Percentiles rank a stretch among this genome's conserved stretches.
These are phyloP conservation scores for Syncephalis plumigaleata DNA, from an alignment of 371 early-diverging fungal species.

Conservation along the genomic window DNA sequence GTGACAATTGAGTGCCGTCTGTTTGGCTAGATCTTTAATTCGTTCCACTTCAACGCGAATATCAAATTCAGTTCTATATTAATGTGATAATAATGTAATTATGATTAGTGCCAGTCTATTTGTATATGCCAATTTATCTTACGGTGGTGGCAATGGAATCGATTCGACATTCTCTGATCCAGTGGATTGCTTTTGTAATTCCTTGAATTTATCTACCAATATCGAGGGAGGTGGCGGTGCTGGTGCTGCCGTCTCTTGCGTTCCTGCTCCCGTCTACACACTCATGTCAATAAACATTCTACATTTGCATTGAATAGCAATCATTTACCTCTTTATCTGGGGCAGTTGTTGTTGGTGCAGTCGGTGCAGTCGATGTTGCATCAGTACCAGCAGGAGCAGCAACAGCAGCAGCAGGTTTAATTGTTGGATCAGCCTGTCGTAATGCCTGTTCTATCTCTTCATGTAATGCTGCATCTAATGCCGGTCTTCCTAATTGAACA, in stretches of 20 bases:
- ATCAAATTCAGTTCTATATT: conserved; percentile 40
- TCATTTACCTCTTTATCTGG: no score
- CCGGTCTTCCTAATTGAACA: conserved; percentile 35
- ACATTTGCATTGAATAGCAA: neutral
- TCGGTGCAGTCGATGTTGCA: no score
- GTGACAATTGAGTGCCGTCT: conserved; percentile 49
- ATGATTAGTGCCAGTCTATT: neutral
- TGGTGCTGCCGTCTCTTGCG: conserved; percentile 4
- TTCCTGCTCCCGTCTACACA: conserved; percentile 9
- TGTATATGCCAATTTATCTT: conserved; percentile 9
- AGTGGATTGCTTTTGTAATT: conserved; percentile 20
- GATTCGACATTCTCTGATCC: conserved; percentile 28
- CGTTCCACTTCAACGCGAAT: conserved; percentile 53
- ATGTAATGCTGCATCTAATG: conserved; percentile 24
- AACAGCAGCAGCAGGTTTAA: neutral
- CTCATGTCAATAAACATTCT: conserved; percentile 3
- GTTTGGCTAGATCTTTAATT: conserved; percentile 71
- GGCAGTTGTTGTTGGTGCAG: no score
- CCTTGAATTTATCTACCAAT: conserved; percentile 21
- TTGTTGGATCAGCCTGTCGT: conserved; percentile 14
- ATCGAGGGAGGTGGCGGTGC: conserved; percentile 2
- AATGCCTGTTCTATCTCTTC: conserved; percentile 22
- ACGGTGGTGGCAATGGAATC: conserved; percentile 58
- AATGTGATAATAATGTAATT: neutral
- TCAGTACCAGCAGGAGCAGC: no score